These are phyloP conservation scores for Hondaea fermentalgiana DNA, from an alignment of 108 stramenopile species.

Conservation along the genomic window DNA sequence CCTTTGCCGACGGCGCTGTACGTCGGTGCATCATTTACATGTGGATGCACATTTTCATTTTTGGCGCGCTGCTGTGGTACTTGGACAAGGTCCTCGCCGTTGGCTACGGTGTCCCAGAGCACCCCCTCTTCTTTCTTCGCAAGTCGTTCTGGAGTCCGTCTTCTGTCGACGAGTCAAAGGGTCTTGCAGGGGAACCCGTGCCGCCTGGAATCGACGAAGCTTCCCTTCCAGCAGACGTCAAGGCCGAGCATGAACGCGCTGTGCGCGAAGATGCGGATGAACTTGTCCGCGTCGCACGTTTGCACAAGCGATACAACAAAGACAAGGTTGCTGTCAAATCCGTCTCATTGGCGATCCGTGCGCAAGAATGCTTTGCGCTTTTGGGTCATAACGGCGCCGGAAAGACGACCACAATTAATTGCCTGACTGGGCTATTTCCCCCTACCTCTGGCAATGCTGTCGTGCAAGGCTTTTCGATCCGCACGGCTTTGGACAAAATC, in stretches of 20 bases:
- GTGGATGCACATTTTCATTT: conserved; percentile 63
- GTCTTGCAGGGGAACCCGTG: background rate
- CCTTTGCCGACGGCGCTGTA: conserved; percentile 20
- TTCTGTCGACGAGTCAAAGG: background rate
- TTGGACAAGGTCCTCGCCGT: conserved; percentile 64
- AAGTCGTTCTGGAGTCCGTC: conserved; percentile 55
- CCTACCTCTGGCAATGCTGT: conserved; percentile 72
- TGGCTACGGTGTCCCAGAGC: conserved; percentile 71
- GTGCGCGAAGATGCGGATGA: conserved; percentile 24
- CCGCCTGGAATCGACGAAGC: background rate
- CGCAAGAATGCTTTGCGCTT: conserved; percentile 76
- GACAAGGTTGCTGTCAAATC: conserved; percentile 76
- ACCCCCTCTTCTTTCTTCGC: conserved; percentile 67
- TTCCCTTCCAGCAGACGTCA: background rate
- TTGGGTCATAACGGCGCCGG: conserved; percentile 80
- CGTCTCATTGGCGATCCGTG: conserved; percentile 71
- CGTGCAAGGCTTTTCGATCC: conserved; percentile 4
- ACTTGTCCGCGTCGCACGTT: background rate
- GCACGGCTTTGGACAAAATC: conserved; percentile 22
- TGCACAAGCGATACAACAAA: conserved; percentile 53
- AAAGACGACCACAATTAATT: conserved; percentile 66
- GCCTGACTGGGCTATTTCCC: conserved; percentile 84
- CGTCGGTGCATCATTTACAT: conserved; percentile 48
- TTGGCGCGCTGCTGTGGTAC: conserved; percentile 76
- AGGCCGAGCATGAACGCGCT: conserved; percentile 52